Conservation (phyloP, 257 asterid species). For the Jacaranda copaia region DNA sequence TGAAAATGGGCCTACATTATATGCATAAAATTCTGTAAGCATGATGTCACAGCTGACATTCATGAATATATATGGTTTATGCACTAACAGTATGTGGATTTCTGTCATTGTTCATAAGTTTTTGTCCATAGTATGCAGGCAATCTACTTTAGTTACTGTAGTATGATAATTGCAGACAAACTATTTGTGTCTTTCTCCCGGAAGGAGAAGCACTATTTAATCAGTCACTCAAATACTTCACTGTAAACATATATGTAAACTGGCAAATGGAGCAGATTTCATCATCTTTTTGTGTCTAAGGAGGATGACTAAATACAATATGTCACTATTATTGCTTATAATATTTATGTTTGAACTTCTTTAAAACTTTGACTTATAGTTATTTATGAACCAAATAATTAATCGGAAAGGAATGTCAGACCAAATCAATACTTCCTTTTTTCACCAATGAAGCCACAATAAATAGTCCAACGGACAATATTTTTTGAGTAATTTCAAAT, state of each 20-base stretch:
- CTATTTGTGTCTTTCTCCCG: background rate
- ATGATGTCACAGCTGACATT: background rate
- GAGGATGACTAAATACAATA: background rate
- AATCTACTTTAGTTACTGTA: too few relatives aligned
- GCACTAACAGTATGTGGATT: too few relatives aligned
- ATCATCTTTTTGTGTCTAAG: background rate
- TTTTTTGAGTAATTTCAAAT: conserved; percentile 11
- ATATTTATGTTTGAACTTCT: background rate
- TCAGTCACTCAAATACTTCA: background rate
- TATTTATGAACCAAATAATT: background rate
- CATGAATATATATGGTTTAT: background rate
- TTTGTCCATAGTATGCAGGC: background rate
- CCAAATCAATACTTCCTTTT: background rate
- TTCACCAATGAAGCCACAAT: background rate
- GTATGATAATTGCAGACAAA: too few relatives aligned
- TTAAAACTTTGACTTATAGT: background rate
- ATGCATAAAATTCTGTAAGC: background rate
- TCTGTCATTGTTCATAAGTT: too few relatives aligned
- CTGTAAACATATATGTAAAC: background rate
- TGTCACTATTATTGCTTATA: background rate
- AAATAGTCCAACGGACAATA: background rate
- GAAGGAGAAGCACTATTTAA: too few relatives aligned
- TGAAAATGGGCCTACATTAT: background rate
- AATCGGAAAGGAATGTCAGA: background rate
- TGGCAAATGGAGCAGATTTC: conserved; percentile 7